Conservation (phyloP, 2,329 filamentous ascomycete species). For the Alternaria dauci region DNA sequence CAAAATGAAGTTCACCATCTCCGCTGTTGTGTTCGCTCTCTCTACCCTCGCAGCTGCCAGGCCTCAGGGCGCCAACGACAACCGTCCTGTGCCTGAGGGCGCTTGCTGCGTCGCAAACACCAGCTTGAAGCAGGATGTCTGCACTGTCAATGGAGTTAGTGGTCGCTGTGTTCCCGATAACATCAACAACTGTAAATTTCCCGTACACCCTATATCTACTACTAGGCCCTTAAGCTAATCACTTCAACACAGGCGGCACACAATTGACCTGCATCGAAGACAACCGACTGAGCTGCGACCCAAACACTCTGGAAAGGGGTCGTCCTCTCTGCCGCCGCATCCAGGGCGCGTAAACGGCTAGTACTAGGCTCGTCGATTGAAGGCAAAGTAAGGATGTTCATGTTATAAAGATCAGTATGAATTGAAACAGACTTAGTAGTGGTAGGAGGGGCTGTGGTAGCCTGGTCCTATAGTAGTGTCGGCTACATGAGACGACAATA, state of each 20-base stretch:
- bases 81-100: slow-evolving; percentile 36
- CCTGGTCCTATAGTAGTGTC: background rate
- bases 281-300: slow-evolving; percentile 32
- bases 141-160: slow-evolving; percentile 37
- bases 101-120: slow-evolving; percentile 38
- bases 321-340: slow-evolving; percentile 28
- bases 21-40: slow-evolving; percentile 30
- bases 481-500: background rate
- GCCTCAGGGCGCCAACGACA: slow-evolving; percentile 29
- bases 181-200: slow-evolving; percentile 34
- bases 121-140: slow-evolving; percentile 44
- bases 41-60: slow-evolving; percentile 28
- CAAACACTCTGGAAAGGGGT: slow-evolving; percentile 35
- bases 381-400: background rate
- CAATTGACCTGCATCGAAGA: slow-evolving; percentile 42
- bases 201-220: background rate
- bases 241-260: slow-evolving; percentile 26
- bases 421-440: background rate
- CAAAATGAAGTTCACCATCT: slow-evolving; percentile 37
- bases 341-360: slow-evolving; percentile 3
- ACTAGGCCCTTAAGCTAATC: slow-evolving; percentile 2
- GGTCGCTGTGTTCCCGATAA: slow-evolving; percentile 39
- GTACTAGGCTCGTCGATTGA: background rate
- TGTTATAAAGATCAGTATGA: slow-evolving; percentile 14
- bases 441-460: background rate